These are phyloP conservation scores for Populus hybrid DNA, from an alignment of 441 rosid species.

Conservation along the genomic window DNA sequence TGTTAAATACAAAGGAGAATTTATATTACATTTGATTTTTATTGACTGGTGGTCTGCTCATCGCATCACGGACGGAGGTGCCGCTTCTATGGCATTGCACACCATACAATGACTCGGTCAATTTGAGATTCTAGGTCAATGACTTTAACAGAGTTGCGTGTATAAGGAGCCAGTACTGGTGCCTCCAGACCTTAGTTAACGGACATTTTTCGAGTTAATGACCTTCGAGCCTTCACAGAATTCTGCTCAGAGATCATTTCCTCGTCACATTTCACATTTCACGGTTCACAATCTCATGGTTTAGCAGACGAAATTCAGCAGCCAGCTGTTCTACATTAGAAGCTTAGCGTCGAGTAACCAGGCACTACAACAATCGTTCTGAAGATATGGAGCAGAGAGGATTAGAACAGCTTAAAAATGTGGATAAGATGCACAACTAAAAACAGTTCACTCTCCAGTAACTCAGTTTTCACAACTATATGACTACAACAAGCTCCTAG, in stretches of 20 bases:
- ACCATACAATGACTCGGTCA: too few species aligned
- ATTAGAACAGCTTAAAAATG: constrained; percentile 23
- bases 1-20: too few species aligned
- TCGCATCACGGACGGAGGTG: too few species aligned
- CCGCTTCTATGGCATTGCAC: too few species aligned
- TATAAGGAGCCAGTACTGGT: too few species aligned
- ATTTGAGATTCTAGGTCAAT: too few species aligned
- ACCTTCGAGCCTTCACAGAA: background rate
- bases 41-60: too few species aligned
- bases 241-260: too few species aligned
- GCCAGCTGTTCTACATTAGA: background rate
- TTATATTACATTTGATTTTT: too few species aligned
- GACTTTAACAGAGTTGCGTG: too few species aligned
- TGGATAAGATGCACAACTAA: constrained; percentile 37
- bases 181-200: too few species aligned
- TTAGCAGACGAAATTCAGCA: background rate
- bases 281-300: background rate
- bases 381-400: constrained; percentile 3
- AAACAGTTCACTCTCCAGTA: constrained; percentile 30
- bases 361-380: background rate
- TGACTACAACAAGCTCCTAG: constrained; percentile 35
- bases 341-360: background rate
- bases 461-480: constrained; percentile 23
- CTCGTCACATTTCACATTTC: background rate
- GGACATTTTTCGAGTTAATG: background rate